These are phyloP conservation scores for Phytophthora cactorum DNA, from an alignment of 352 stramenopile genomes.

Conservation along the genomic window DNA sequence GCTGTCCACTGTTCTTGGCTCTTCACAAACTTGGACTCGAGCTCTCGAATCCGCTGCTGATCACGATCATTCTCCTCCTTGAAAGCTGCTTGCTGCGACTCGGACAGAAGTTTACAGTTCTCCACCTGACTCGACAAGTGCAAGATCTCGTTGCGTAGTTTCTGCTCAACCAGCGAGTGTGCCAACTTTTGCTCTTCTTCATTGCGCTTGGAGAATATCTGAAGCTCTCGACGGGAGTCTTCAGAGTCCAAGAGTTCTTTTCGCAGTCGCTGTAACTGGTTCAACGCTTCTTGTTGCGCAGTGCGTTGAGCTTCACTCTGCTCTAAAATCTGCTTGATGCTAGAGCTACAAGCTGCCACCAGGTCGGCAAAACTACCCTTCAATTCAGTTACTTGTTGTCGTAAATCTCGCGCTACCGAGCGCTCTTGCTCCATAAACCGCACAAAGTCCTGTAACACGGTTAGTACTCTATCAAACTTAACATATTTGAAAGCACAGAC, in stretches of 20 bases:
- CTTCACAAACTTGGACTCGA: constrained; percentile 47
- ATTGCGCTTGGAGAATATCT: constrained; percentile 22
- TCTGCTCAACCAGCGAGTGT: constrained; percentile 60
- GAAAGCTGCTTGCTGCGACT: constrained; percentile 46
- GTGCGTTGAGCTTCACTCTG: constrained; percentile 28
- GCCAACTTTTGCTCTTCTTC: constrained; percentile 50
- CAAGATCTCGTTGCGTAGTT: constrained; percentile 68
- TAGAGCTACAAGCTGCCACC: constrained; percentile 13
- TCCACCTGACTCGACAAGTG: constrained; percentile 64
- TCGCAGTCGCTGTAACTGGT: constrained; percentile 27
- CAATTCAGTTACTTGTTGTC: constrained; percentile 43
- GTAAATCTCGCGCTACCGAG: constrained; percentile 43
- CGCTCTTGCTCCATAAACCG: constrained; percentile 74
- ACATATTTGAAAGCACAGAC: not conserved
- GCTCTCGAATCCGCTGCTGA: constrained; percentile 40
- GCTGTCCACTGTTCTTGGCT: constrained; percentile 42
- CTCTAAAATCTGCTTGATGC: constrained; percentile 26
- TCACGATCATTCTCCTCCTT: constrained; percentile 34
- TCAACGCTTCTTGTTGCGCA: constrained; percentile 11
- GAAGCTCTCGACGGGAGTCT: constrained; percentile 28
- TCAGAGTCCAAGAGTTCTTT: constrained; percentile 28
- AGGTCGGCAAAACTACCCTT: constrained; percentile 49
- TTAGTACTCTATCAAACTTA: not conserved
- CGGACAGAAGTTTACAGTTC: constrained; percentile 47
- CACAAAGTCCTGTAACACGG: constrained; percentile 51